Evolutionary conservation across 1,139 yeast genomes (phyloP).

Genomic region (Starmera stellimalicola): DNA sequence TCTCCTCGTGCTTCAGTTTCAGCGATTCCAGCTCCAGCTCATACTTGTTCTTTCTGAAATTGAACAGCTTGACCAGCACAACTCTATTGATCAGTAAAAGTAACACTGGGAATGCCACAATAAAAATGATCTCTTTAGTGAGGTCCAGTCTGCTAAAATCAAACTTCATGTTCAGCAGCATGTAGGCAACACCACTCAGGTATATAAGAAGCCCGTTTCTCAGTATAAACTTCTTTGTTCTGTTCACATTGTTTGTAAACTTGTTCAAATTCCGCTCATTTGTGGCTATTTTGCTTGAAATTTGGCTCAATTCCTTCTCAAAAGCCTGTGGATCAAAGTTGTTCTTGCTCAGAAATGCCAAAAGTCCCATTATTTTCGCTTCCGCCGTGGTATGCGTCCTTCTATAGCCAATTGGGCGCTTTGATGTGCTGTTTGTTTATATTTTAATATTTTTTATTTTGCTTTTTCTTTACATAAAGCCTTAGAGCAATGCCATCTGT

Average conservation of each 20-base stretch:
- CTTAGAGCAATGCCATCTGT: conserved; percentile 18
- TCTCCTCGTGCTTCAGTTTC: conserved; percentile 43
- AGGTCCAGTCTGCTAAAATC: not conserved
- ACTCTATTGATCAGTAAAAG: not conserved
- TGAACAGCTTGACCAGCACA: conserved; percentile 1
- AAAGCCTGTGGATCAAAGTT: not conserved
- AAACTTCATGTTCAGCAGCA: conserved; percentile 14
- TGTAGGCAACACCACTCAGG: conserved; percentile 19
- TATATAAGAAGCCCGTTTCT: conserved; percentile 26
- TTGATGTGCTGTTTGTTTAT: too few relatives aligned
- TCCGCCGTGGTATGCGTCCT: too few relatives aligned
- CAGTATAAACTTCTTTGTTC: not conserved
- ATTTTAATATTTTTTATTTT: too few relatives aligned
- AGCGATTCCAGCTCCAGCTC: conserved; percentile 14
- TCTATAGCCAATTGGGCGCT: too few relatives aligned
- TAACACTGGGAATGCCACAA: conserved; percentile 5
- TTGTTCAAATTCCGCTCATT: not conserved
- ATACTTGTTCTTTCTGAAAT: conserved; percentile 12
- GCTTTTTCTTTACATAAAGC: too few relatives aligned
- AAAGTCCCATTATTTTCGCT: not conserved
- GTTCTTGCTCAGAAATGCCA: not conserved
- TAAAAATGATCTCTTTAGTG: not conserved
- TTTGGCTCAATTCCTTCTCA: not conserved
- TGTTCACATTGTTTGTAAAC: not conserved
- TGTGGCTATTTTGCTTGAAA: not conserved